Evolutionary conservation across 2,329 filamentous ascomycete species (phyloP), one percentile per base, ranked within the genome.

Genomic region (Colletotrichum gloeosporioides): DNA sequence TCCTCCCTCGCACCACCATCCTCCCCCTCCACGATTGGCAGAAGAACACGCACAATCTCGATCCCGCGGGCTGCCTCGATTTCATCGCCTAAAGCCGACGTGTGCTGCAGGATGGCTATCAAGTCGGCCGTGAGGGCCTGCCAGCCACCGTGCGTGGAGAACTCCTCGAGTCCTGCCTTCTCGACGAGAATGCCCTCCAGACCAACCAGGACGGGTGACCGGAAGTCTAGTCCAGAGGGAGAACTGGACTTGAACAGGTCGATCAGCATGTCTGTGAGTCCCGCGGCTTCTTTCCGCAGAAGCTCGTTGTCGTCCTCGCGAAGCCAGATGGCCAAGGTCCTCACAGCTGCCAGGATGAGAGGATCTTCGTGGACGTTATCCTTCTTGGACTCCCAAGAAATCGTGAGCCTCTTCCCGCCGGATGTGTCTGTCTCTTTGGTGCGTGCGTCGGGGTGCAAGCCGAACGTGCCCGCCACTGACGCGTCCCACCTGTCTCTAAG

Each of bases 401-500:
- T 83, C 0, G 89, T 89, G 32, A 87, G 84, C 31, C 84, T 85
- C 18, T 83, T 86, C 2, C 89, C 89, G 15, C 84, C 84, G 16
- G 84, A 83, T 3, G 88, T 88, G 53, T 88, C 84, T 16, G 87
- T 83, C 3, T 83, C 84, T 15, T 84, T 85, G 3, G 80, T 77
- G 39, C 91, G 88, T 7, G 91, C 90, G 12, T 90, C 88, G 2
- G 89, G 90, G 79, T 94, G 90, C 8, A 94, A 81, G 4, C 92
- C 92, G 81, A 90, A 88, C 8, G 90, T 90, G 13, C 92, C 92
- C 5, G 92, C 90, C n/a, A 91, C 86, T 3, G 90, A 90, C 6
- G 91, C 91, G 80, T 95, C 93, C 91, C 92, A 94, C n/a, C 93
- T 86, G 80, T 95, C 93, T 55, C 92, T 89, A 3, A 95, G 87